Percentiles rank a stretch among this genome's conserved stretches.
Evolutionary conservation across 768 basidiomycete genomes (phyloP).

Genomic region (Lactarius pseudohatsudake): DNA sequence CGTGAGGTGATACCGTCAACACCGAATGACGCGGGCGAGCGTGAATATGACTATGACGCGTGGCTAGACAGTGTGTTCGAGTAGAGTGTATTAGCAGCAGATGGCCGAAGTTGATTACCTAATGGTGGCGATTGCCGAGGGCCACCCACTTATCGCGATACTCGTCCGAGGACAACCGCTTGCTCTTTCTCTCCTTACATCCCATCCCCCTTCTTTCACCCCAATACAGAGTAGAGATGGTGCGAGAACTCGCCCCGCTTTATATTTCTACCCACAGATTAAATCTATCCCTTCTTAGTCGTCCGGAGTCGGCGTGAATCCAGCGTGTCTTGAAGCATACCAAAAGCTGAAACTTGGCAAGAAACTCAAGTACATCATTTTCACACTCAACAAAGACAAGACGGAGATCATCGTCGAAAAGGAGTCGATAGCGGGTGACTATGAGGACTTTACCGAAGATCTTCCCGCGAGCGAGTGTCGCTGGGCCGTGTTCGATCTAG

Average conservation of each 20-base stretch:
- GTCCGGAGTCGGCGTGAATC: constrained; percentile 65
- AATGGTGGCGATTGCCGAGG: constrained; percentile 24
- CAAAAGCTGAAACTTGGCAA: constrained; percentile 74
- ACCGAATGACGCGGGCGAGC: constrained; percentile 54
- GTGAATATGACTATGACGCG: constrained; percentile 76
- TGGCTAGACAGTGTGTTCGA: constrained; percentile 82
- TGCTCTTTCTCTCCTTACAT: background rate
- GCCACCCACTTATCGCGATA: constrained; percentile 22
- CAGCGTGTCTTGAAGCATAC: constrained; percentile 57
- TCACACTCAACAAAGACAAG: constrained; percentile 54
- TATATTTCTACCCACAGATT: background rate
- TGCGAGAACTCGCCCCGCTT: constrained; percentile 15
- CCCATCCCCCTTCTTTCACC: constrained; percentile 1
- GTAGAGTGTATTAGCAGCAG: constrained; percentile 31
- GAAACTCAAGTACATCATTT: constrained; percentile 84
- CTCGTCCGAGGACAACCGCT: background rate
- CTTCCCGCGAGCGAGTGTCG: constrained; percentile 75
- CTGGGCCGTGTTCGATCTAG: constrained; percentile 94
- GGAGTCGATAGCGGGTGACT: constrained; percentile 49
- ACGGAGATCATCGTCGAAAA: constrained; percentile 82
- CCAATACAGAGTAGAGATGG: constrained; percentile 20
- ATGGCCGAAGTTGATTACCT: constrained; percentile 16
- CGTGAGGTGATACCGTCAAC: constrained; percentile 73
- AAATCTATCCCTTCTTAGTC: constrained; percentile 39
- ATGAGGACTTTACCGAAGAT: constrained; percentile 70